Base-by-base conservation (phyloP, 2,329 filamentous ascomycete genomes). In the Colletotrichum eremochloae region DNA sequence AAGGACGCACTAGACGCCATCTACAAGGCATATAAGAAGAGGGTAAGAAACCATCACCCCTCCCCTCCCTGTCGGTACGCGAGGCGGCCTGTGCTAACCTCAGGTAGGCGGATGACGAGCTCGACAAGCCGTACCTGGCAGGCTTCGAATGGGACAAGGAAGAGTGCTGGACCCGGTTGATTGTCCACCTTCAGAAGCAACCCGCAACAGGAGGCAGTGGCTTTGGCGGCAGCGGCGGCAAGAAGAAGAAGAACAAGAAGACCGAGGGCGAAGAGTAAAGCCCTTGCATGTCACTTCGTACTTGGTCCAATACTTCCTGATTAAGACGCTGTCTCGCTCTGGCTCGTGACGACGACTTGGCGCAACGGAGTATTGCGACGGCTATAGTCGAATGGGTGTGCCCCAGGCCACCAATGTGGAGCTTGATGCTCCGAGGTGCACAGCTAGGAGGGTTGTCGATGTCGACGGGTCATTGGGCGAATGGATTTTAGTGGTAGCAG, bases 61-160 rank as follows among this genome's bases (percentile, higher is more conserved):
- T 7, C 24, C 24, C 24, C 24, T 24, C n/a, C 5, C n/a, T 15
- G 24, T 20, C n/a, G 18, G 3, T 7, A 20, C 6, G 6, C 3
- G 18, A 20, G 15, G 9, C 15, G 8, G 18, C 2, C 5, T 6
- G 0, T 24, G 64, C 53, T 56, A 12, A 53, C 44, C 52, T 33
- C 50, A 20, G 1, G 38, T 77, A 97, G 95, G 89, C 92, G 73
- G 96, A 98, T 79, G 96, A 98, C 81, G 96, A 98, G 82, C 88
- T 98, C 74, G 93, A 96, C 68, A 87, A 89, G 76, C 94, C 95
- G 75, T 94, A 95, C 87, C 92, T 98, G 76, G 92, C 92, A 79
- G 96, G 96, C 76, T 98, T 98, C 86, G 95, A 97, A 87, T 98
- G 95, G 95, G 93, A 97, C 84, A 94, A 93, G 82, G 93, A 97